A percentile compares a stretch with the other conserved stretches of the same genome.
Conservation (phyloP, 441 rosid species). For the Capsella rubella region DNA sequence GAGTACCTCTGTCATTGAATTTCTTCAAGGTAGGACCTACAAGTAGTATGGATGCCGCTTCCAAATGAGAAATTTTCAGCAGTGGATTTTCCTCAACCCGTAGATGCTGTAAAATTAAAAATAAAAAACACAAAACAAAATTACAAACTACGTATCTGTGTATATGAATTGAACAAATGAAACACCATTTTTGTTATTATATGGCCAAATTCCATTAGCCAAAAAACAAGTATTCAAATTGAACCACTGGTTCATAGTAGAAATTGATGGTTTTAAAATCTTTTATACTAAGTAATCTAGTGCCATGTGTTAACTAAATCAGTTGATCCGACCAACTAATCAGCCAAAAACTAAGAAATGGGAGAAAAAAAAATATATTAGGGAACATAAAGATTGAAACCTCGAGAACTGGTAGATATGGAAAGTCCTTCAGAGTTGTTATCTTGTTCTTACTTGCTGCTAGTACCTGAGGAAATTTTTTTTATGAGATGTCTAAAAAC, state of each 20-base stretch:
- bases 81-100: constrained; percentile 99
- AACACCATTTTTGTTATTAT: not conserved
- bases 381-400: constrained; percentile 46
- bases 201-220: constrained; percentile 18
- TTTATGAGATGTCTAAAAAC: constrained; percentile 24
- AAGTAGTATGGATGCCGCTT: constrained; percentile 96
- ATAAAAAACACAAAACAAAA: constrained; percentile 22
- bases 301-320: constrained; percentile 1
- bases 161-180: not conserved
- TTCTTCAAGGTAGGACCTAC: constrained; percentile 96
- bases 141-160: constrained; percentile 3
- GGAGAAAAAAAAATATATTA: not conserved
- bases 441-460: constrained; percentile 99
- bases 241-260: not conserved
- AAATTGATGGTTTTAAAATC: not conserved
- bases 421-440: constrained; percentile 91
- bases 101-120: constrained; percentile 69
- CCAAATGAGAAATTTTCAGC: constrained; percentile 93
- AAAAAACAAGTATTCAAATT: constrained; percentile 14
- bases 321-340: constrained; percentile 8
- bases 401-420: constrained; percentile 94
- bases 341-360: constrained; percentile 23
- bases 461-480: constrained; percentile 67
- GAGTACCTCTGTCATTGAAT: constrained; percentile 96
- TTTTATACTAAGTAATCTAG: not conserved